Conservation (phyloP, 2,329 filamentous ascomycete species). For the Curvularia verruculosa region DNA sequence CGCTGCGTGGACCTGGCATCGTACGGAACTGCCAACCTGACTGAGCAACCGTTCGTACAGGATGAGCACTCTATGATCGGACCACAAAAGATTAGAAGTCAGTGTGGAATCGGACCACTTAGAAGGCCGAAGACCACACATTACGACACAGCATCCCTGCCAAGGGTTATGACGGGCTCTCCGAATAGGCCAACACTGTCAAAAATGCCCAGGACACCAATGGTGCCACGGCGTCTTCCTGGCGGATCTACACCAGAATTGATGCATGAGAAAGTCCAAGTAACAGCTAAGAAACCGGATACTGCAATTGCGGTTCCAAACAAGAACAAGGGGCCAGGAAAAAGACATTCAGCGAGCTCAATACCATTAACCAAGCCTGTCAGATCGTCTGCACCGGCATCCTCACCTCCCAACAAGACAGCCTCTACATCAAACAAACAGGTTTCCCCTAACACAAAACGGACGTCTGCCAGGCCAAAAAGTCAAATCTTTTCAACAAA, state of each 20-base stretch:
- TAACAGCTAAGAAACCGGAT: background rate
- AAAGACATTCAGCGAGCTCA: background rate
- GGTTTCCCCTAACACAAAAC: background rate
- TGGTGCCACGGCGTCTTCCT: background rate
- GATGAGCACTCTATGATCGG: conserved; percentile 1
- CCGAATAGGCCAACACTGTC: background rate
- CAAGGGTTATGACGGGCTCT: background rate
- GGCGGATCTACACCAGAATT: background rate
- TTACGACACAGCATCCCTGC: conserved; percentile 5
- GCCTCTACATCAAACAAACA: background rate
- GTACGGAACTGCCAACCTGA: conserved; percentile 9
- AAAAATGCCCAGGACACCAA: background rate
- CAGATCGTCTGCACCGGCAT: background rate
- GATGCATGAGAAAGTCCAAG: background rate
- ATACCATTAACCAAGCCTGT: background rate
- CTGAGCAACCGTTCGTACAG: conserved; percentile 9
- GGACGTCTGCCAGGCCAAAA: background rate
- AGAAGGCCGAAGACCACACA: background rate
- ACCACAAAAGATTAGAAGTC: background rate
- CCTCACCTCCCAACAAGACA: background rate
- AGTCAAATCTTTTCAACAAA: background rate
- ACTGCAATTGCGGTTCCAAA: background rate
- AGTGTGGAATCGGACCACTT: background rate
- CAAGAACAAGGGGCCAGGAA: background rate
- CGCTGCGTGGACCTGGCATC: conserved; percentile 10